Evolutionary conservation across 2,329 filamentous ascomycete species (phyloP), one percentile per base, ranked within the genome.

Genomic region (Dendrostoma leiphaemia): DNA sequence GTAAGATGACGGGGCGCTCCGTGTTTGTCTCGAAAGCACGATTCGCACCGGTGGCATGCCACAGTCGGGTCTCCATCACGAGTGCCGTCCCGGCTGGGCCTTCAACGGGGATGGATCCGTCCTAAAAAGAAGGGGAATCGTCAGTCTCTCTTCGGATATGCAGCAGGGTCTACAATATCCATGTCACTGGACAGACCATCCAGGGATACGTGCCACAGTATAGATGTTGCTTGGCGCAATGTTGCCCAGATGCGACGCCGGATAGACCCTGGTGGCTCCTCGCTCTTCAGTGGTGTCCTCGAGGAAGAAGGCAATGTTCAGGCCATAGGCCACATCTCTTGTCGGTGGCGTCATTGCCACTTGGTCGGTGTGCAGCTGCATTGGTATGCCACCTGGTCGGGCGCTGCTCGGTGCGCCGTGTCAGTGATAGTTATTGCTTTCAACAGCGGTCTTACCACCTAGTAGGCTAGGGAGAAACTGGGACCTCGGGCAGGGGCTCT

Each of bases 221-320:
- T 60, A 65, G 19, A 62, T 54, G 37, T 65, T 59, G 51, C 55
- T 21, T 8, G 59, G 63, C 4, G 63, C 62, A 32, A 64, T 44
- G 17, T 58, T 32, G 24, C 62, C 62, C 10, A 51, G 49, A 53
- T 66, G 63, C 6, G 58, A 61, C 2, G 51, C 59, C 1, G 64
- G 64, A 29, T 67, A 53, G 59, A 66, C 64, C 58, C 68, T 57
- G 4, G 64, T 67, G 24, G 47, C 63, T 26, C 63, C 64, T 48
- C 62, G 65, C 32, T 61, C 65, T 38, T 71, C 68, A 4, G 65
- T 69, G 8, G 61, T 65, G 40, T 74, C 70, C 1, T 62, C 62
- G 1, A 69, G 59, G 43, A 58, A 65, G 44, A 48, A 64, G 48
- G 63, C 59, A 43, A 64, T 59, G 43, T 65, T 64, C 32, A 63